Evolutionary conservation across 106 monocot genomes (phyloP).

Genomic region (Dendrobium catenatum): DNA sequence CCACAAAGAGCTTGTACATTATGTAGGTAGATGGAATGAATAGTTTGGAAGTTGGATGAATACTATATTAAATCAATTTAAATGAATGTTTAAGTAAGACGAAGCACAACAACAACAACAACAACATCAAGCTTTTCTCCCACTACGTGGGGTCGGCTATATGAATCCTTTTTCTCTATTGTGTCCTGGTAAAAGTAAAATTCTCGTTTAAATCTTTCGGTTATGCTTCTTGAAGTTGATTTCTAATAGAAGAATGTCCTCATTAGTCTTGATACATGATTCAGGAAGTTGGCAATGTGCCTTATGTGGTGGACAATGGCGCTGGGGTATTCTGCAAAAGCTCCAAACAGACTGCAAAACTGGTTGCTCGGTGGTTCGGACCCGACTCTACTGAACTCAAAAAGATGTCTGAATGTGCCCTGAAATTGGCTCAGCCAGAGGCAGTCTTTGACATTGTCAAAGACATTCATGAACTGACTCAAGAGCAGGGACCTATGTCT

Average conservation of each 20-base stretch:
- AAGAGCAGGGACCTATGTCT: conserved; percentile 36
- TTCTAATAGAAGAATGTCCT: neutral
- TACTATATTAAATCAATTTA: no score
- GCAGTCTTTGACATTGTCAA: conserved; percentile 69
- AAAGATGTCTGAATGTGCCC: conserved; percentile 56
- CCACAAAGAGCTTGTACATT: no score
- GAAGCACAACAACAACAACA: no score
- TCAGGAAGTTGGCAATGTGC: conserved; percentile 81
- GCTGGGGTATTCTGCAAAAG: conserved; percentile 66
- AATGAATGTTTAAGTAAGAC: no score
- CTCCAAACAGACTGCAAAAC: conserved; percentile 47
- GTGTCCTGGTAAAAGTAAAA: no score
- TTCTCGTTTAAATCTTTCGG: neutral
- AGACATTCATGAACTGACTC: conserved; percentile 47
- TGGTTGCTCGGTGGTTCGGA: conserved; percentile 58
- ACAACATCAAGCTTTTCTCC: no score
- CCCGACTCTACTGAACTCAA: conserved; percentile 46
- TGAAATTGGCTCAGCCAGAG: conserved; percentile 64
- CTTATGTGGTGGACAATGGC: conserved; percentile 68
- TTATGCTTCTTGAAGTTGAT: neutral
- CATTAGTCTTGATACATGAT: neutral
- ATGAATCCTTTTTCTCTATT: no score
- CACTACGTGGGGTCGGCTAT: no score
- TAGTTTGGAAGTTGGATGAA: no score
- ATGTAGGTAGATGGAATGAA: no score